Evolutionary conservation across 2,329 filamentous ascomycete genomes (phyloP), one percentile per base, ranked within the genome.

Genomic region (Proliferodiscus dingleyae): DNA sequence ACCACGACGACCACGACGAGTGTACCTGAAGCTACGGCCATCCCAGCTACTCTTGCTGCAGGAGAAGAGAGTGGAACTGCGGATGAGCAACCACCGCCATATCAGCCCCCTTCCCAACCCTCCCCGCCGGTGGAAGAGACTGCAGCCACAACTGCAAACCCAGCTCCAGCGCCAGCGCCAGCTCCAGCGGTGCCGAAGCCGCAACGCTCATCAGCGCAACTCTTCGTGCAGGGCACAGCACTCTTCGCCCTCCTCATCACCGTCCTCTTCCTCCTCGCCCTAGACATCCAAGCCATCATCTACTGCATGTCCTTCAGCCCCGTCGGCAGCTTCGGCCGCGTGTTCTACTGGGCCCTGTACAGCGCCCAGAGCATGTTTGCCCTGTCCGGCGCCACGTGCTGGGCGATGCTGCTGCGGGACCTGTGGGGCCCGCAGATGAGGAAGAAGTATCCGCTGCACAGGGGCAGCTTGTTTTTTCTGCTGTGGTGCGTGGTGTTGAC

Each of bases 71-170:
- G 24, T 16, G 39, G n/a, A 36, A 13, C 32, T 19, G 37, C 34
- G 2, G 49, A 51, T 3, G 42, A 51, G 22, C 51, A n/a, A n/a
- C n/a, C 51, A 2, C 51, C 51, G 3, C 48, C 51, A n/a, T 51
- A 53, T 33, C 37, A 49, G 37, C 30, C 38, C n/a, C n/a, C n/a
- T n/a, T n/a, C n/a, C n/a, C n/a, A n/a, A n/a, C n/a, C n/a, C n/a
- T n/a, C n/a, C n/a, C n/a, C n/a, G n/a, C n/a, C n/a, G n/a, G n/a
- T n/a, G n/a, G n/a, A n/a, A n/a, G n/a, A n/a, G n/a, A n/a, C n/a
- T n/a, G n/a, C n/a, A n/a, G n/a, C n/a, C n/a, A n/a, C n/a, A n/a
- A n/a, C n/a, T n/a, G n/a, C n/a, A n/a, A n/a, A n/a, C n/a, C n/a
- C n/a, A n/a, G n/a, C n/a, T n/a, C n/a, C n/a, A n/a, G n/a, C n/a